Conservation (phyloP, 345 rosid genomes). For the Eucalyptus sp. region DNA sequence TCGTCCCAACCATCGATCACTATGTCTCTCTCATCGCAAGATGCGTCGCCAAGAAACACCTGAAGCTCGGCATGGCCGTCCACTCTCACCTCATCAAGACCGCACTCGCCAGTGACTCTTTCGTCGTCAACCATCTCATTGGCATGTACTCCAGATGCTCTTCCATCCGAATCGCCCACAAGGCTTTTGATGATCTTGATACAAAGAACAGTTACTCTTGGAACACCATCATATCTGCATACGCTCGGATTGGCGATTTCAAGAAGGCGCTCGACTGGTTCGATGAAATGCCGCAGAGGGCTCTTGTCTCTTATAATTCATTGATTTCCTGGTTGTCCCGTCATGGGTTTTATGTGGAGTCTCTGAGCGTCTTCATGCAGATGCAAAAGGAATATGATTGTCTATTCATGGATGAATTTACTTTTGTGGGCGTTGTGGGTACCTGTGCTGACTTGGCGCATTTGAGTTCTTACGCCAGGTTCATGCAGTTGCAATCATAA, state of each 20-base stretch:
- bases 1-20: not conserved
- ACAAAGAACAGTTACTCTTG: constrained; percentile 17
- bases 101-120: constrained; percentile 8
- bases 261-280: constrained; percentile 11
- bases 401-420: constrained; percentile 12
- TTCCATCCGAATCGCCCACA: constrained; percentile 5
- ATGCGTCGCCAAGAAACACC: constrained; percentile 13
- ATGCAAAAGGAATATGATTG: constrained; percentile 6
- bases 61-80: constrained; percentile 12
- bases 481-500: constrained; percentile 9
- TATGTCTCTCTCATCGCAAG: constrained; percentile 2
- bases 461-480: constrained; percentile 14
- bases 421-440: constrained; percentile 23
- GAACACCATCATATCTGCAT: constrained; percentile 11
- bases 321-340: constrained; percentile 29
- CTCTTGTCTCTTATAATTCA: constrained; percentile 23
- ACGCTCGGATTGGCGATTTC: not conserved
- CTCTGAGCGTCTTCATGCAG: constrained; percentile 3
- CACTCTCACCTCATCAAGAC: constrained; percentile 25
- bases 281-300: constrained; percentile 28
- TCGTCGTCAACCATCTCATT: constrained; percentile 16
- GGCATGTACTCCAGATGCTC: constrained; percentile 21
- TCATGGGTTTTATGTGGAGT: constrained; percentile 13
- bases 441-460: constrained; percentile 20
- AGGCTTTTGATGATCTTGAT: constrained; percentile 15